phyloP scores from a whole-genome alignment of 2,329 filamentous ascomycete genomes.

The Zymoseptoria tritici region DNA sequence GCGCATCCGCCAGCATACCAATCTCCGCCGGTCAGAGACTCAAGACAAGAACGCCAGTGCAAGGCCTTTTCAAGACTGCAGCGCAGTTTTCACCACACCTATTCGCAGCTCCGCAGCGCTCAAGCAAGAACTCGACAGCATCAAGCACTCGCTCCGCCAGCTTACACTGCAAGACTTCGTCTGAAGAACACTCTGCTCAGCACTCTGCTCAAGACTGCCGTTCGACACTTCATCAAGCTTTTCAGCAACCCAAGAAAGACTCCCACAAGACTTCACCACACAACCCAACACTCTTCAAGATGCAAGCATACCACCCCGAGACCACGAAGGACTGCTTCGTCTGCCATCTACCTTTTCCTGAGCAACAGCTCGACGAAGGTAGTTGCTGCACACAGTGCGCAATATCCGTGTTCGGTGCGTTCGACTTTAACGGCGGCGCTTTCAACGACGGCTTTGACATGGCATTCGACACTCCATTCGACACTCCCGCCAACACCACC shows the following conservation, averaged over 20 bases:
- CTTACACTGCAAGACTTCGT: not conserved
- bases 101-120: not conserved
- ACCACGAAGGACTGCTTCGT: not conserved
- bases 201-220: not conserved
- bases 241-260: not conserved
- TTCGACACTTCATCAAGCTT: not conserved
- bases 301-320: not conserved
- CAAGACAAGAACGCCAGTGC: not conserved
- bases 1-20: not conserved
- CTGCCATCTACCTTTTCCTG: not conserved
- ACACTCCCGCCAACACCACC: too few species aligned
- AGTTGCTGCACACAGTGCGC: not conserved
- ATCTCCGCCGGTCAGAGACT: not conserved
- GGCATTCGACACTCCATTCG: too few species aligned
- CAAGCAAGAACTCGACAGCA: not conserved
- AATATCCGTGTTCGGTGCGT: too few species aligned
- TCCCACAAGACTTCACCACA: not conserved
- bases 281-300: not conserved
- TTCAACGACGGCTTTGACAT: too few species aligned
- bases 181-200: not conserved
- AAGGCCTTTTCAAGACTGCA: not conserved
- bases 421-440: too few species aligned
- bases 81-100: not conserved
- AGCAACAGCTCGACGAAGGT: not conserved
- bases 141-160: not conserved